A percentile compares a stretch with the other conserved stretches of the same genome.
Evolutionary conservation across 805 yeast genomes (phyloP).

Genomic region (Saturnispora ahearnii): DNA sequence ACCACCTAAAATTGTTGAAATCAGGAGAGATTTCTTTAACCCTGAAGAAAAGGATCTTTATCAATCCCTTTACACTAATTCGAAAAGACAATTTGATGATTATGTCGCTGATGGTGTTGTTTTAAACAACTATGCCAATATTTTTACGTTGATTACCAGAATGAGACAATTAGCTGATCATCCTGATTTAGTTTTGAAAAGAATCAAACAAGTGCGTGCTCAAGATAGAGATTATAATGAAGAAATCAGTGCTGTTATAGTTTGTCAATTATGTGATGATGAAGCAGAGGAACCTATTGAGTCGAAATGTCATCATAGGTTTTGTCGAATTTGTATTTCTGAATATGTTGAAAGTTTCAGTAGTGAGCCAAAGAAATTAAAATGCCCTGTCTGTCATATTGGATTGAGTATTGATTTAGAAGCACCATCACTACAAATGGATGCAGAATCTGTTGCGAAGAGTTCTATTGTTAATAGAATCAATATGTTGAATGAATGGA

Average conservation of each 20-base stretch:
- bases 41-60: constrained; percentile 93
- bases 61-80: constrained; percentile 77
- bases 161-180: constrained; percentile 99
- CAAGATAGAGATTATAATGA: constrained; percentile 20
- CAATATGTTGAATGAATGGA: constrained; percentile 82
- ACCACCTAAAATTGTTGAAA: constrained; percentile 91
- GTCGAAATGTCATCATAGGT: constrained; percentile 87
- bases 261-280: constrained; percentile 93
- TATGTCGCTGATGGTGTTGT: constrained; percentile 96
- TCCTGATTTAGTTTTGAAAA: constrained; percentile 85
- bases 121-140: constrained; percentile 91
- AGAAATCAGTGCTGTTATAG: constrained; percentile 41
- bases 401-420: constrained; percentile 83
- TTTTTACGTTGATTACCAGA: constrained; percentile 88
- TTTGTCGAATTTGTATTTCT: constrained; percentile 84
- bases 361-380: constrained; percentile 48
- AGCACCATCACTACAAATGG: constrained; percentile 76
- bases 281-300: constrained; percentile 97
- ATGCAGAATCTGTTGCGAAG: constrained; percentile 45
- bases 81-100: constrained; percentile 79
- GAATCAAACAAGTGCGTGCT: constrained; percentile 36
- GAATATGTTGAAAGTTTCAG: constrained; percentile 81
- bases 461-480: constrained; percentile 80
- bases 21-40: constrained; percentile 79
- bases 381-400: constrained; percentile 96